Conservation (phyloP, 140 eudicot species). For the Flaveria floridana region DNA sequence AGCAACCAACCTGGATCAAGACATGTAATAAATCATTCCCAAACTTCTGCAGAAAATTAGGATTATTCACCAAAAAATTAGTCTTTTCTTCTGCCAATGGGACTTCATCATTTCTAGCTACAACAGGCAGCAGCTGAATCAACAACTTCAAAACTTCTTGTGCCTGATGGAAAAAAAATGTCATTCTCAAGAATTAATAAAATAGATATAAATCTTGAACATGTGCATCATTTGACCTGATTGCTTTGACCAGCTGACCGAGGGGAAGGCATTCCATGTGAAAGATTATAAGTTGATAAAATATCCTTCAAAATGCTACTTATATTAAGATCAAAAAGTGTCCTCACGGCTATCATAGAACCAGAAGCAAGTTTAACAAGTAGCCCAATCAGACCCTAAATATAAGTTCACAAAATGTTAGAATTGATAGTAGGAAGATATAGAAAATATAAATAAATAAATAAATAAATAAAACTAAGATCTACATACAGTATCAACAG, state of each 20-base stretch:
- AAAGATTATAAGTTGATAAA: conserved; percentile 49
- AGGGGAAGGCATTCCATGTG: conserved; percentile 66
- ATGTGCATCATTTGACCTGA: conserved; percentile 44
- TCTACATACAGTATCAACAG: conserved; percentile 62
- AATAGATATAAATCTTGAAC: background rate
- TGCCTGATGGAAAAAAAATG: conserved; percentile 38
- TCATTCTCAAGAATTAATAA: conserved; percentile 10
- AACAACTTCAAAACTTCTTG: conserved; percentile 82
- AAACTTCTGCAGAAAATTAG: conserved; percentile 62
- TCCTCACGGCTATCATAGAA: conserved; percentile 63
- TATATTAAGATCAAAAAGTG: conserved; percentile 73
- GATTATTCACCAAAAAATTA: conserved; percentile 50
- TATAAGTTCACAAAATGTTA: conserved; percentile 14
- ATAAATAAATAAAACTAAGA: background rate
- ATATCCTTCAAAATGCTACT: conserved; percentile 65
- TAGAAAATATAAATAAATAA: background rate
- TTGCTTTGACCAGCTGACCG: conserved; percentile 48
- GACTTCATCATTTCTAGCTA: conserved; percentile 43
- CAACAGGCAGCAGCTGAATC: conserved; percentile 74
- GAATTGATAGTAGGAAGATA: background rate
- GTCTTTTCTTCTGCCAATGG: conserved; percentile 48
- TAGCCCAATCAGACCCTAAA: conserved; percentile 75
- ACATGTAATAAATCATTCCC: conserved; percentile 67
- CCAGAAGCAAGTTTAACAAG: conserved; percentile 89
- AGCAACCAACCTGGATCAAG: conserved; percentile 60